A percentile compares a stretch with the other conserved stretches of the same genome.
These are phyloP conservation scores for Plasmodium coatneyi DNA, from an alignment of 169 alveolate species.

Conservation along the genomic window DNA sequence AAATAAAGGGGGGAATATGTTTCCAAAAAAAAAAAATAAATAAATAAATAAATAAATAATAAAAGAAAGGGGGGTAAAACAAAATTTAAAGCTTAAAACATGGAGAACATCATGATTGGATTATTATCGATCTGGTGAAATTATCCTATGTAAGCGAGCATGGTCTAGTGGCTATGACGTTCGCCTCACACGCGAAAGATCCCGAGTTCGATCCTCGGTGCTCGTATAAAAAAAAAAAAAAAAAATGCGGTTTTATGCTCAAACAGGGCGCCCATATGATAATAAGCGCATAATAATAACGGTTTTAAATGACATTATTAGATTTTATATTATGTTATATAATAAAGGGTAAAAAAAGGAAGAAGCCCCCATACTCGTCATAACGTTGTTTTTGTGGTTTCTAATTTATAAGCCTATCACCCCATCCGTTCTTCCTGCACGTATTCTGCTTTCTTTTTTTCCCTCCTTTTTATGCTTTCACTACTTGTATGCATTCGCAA, in stretches of 20 bases:
- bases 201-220: conserved; percentile 96
- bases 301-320: no score
- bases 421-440: not conserved
- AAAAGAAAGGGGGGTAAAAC: no score
- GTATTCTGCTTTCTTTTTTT: not conserved
- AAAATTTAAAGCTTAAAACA: not conserved
- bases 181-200: conserved; percentile 95
- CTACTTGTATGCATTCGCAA: not conserved
- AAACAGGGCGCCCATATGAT: not conserved
- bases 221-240: conserved; percentile 81
- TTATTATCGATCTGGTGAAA: not conserved
- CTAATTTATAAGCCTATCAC: not conserved
- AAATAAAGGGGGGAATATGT: not conserved
- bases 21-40: not conserved
- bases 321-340: not conserved
- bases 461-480: not conserved
- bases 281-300: no score
- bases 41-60: no score
- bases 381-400: not conserved
- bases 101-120: not conserved
- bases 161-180: conserved; percentile 96
- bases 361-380: not conserved
- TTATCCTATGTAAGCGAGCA: conserved; percentile 84
- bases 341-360: not conserved
- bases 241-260: not conserved